phyloP scores from a whole-genome alignment of 495 filamentous ascomycete species.

The Aspergillus bertholletiae region DNA sequence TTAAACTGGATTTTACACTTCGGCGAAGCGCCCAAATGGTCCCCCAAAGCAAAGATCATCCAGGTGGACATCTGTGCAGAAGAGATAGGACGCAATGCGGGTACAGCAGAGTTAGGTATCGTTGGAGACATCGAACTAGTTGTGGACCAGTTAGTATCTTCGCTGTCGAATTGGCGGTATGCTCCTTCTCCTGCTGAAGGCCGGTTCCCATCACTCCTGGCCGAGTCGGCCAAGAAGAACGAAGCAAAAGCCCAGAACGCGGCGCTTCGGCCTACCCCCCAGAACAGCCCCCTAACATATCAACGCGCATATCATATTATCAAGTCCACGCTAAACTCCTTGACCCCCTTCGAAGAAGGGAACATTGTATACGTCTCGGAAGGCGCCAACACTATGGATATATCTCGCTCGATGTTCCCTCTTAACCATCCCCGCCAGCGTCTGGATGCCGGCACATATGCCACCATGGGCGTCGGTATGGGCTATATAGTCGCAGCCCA shows the following conservation, averaged over 20 bases:
- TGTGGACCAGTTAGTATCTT: conserved; percentile 40
- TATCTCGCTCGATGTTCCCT: conserved; percentile 57
- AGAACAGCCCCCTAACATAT: conserved; percentile 49
- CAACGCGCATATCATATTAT: conserved; percentile 54
- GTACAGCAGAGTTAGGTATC: conserved; percentile 45
- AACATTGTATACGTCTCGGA: conserved; percentile 61
- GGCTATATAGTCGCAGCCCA: conserved; percentile 63
- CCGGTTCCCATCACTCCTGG: conserved; percentile 28
- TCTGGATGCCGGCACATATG: conserved; percentile 62
- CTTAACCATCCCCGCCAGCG: conserved; percentile 56
- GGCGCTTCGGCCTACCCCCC: conserved; percentile 29
- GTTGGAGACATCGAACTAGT: conserved; percentile 53
- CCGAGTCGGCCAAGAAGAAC: conserved; percentile 45
- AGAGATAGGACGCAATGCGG: conserved; percentile 50
- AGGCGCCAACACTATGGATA: conserved; percentile 68
- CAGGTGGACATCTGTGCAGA: conserved; percentile 59
- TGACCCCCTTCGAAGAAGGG: conserved; percentile 41
- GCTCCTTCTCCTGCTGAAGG: conserved; percentile 30
- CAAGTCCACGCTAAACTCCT: conserved; percentile 39
- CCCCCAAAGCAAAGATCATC: conserved; percentile 47
- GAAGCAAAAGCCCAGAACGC: conserved; percentile 38
- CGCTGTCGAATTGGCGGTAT: conserved; percentile 45
- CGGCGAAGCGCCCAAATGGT: conserved; percentile 58
- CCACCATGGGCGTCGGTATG: conserved; percentile 67
- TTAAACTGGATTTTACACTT: conserved; percentile 67